These are phyloP conservation scores for Wallacemonas sp. DNA, from an alignment of 208 protist species.

Conservation along the genomic window DNA sequence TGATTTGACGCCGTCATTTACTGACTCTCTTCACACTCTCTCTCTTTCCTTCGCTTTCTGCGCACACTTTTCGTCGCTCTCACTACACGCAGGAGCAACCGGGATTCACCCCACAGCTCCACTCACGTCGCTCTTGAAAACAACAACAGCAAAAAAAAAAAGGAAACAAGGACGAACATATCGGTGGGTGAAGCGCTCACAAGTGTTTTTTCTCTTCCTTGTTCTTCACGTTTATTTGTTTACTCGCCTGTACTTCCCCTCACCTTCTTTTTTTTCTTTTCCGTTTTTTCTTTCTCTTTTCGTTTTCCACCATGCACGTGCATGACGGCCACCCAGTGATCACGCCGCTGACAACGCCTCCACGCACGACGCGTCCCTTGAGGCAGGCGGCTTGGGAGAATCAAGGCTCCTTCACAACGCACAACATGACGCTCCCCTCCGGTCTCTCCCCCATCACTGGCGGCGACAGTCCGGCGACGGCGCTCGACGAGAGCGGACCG, in stretches of 20 bases:
- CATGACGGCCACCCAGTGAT: background rate
- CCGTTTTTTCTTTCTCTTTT: background rate
- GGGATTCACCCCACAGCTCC: too few relatives aligned
- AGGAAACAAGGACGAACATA: too few relatives aligned
- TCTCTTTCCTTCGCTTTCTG: too few relatives aligned
- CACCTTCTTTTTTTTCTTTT: background rate
- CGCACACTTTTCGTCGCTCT: too few relatives aligned
- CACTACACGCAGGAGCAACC: too few relatives aligned
- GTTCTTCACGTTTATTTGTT: background rate
- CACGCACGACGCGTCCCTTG: background rate
- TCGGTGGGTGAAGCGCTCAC: too few relatives aligned
- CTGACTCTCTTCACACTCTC: too few relatives aligned
- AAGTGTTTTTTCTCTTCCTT: too few relatives aligned
- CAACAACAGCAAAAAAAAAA: too few relatives aligned
- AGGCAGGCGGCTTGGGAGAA: background rate
- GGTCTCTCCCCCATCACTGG: constrained; percentile 13
- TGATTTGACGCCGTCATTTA: too few relatives aligned
- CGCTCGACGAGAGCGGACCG: constrained; percentile 2
- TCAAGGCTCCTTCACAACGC: background rate
- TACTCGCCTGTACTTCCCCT: background rate
- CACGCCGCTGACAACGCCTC: background rate
- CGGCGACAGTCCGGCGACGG: constrained; percentile 2
- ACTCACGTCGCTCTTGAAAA: too few relatives aligned
- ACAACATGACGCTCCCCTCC: constrained; percentile 7
- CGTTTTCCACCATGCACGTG: background rate